Evolutionary conservation across 441 rosid genomes (phyloP), one percentile per base, ranked within the genome.

Genomic region (Corymbia calophylla): DNA sequence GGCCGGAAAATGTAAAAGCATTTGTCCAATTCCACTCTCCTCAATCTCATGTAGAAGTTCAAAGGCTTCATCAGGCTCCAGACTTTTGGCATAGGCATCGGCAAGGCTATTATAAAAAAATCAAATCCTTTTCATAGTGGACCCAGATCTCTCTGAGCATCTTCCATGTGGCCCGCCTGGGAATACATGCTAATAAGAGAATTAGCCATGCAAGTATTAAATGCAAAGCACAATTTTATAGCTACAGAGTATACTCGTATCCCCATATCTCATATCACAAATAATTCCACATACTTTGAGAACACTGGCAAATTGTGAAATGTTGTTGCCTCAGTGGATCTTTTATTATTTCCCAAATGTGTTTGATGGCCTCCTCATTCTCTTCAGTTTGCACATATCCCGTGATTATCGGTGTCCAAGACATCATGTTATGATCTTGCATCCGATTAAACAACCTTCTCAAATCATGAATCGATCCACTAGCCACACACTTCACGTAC

Each of bases 391-490:
- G 93, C 51, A 62, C 3, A 60, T 27, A 96, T 93, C 77, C 95
- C 13, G 95, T 93, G 82, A 96, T 94, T 87, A 95, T 91, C 29
- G 97, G 94, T 35, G 94, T 95, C 94, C 98, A 95, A 31, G 97
- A 94, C 95, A 95, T 95, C 21, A 95, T 95, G 87, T 93, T 92
- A 80, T 91, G 94, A 70, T 90, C 93, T 39, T 91, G 89, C 95
- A 96, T 93, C 90, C 94, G 87, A 91, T 94, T 95, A 91, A 96
- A 95, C 54, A 96, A 94, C 89, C 90, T 94, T 91, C 95, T 94
- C 44, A 94, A 93, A 86, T 93, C 92, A 89, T 90, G 93, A 54
- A 93, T 51, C 8, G 94, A 93, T 49, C 96, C 95, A 68, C 91
- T 91, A 48, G 29, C 91, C 8, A 91, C 86, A 55, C 97, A 94